Base-by-base conservation (phyloP, 148 eudicot species). In the Pouteria glomerata region DNA sequence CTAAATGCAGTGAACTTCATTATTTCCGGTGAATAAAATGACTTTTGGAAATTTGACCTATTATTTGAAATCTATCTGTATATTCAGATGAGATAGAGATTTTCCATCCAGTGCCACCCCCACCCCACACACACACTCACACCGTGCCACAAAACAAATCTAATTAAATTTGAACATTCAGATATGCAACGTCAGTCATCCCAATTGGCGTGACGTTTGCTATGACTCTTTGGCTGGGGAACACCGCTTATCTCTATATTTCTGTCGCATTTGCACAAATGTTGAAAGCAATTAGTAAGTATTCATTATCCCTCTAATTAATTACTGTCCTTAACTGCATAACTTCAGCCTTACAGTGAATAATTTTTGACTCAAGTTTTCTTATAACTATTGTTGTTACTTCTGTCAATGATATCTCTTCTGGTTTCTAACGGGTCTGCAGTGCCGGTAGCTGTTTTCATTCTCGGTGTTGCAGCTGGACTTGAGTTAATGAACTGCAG, bases 171-270 rank as follows among this genome's bases (percentile, higher is more conserved):
- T 83, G 58, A 30, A 57, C 50, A 7, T 72, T 11, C 93, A 95
- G 97, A 82, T 95, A 95, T 73, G 72, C 88, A 18, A 83, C 92
- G 24, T 95, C 99, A 37, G 97, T 95, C 71, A 82, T 95, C 62
- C 99, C 99, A 41, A 95, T 95, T 82, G 97, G 97, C 61, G 97
- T 94, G 56, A 95, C 88, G 97, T 95, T 95, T 75, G 97, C 99
- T 41, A 82, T 95, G 97, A 95, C 99, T 45, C 97, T 95, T 64
- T 95, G 97, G 99, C 81, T 91, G 78, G 97, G 99, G 60, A 95
- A 95, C 78, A 95, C 99, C 58, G 99, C 99, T 63, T 95, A 95
- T 82, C 87, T 95, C 72, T 95, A 91, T 75, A 95, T 95, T 47
- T 95, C 98, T 35, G 99, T 95, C 80, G 86, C 99, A 63, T 95